Conservation (phyloP, 2,329 filamentous ascomycete genomes). For the Phaeosphaeria sp. region DNA sequence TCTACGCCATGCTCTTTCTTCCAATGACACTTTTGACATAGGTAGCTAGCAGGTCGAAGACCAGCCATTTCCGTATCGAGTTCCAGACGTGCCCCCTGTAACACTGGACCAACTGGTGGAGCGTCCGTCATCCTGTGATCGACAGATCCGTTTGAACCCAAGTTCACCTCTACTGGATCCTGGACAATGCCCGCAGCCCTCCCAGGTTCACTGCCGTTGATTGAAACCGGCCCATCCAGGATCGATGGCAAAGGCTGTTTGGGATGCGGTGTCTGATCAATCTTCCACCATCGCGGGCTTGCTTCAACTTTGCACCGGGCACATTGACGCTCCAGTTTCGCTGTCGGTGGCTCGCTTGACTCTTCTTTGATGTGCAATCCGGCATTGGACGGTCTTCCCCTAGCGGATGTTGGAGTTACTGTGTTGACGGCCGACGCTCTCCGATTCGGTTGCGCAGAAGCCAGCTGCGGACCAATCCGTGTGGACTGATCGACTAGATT, state of each 20-base stretch:
- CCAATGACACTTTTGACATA: slow-evolving; percentile 60
- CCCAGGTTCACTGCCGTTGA: slow-evolving; percentile 30
- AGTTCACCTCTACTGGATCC: slow-evolving; percentile 24
- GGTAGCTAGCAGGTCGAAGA: slow-evolving; percentile 30
- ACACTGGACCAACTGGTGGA: slow-evolving; percentile 26
- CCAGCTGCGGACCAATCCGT: slow-evolving; percentile 48
- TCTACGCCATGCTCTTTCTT: slow-evolving; percentile 49
- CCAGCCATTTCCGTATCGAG: slow-evolving; percentile 32
- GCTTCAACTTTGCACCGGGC: slow-evolving; percentile 65
- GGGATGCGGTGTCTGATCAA: slow-evolving; percentile 24
- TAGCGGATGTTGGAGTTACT: slow-evolving; percentile 42
- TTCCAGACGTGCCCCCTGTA: slow-evolving; percentile 21
- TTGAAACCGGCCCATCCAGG: slow-evolving; percentile 27
- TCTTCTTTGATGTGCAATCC: slow-evolving; percentile 48
- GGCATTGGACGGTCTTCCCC: slow-evolving; percentile 44
- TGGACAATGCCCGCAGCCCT: slow-evolving; percentile 16
- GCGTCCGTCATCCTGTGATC: slow-evolving; percentile 43
- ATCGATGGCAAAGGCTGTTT: slow-evolving; percentile 13
- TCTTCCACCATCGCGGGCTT: slow-evolving; percentile 67
- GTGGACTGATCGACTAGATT: slow-evolving; percentile 75
- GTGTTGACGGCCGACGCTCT: slow-evolving; percentile 50
- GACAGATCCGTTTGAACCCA: slow-evolving; percentile 23
- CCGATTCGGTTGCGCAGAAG: slow-evolving; percentile 40
- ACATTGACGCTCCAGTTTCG: slow-evolving; percentile 49
- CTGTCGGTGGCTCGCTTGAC: slow-evolving; percentile 36